Evolutionary conservation across 2,329 filamentous ascomycete genomes (phyloP).

Genomic region (Penicillium italicum): DNA sequence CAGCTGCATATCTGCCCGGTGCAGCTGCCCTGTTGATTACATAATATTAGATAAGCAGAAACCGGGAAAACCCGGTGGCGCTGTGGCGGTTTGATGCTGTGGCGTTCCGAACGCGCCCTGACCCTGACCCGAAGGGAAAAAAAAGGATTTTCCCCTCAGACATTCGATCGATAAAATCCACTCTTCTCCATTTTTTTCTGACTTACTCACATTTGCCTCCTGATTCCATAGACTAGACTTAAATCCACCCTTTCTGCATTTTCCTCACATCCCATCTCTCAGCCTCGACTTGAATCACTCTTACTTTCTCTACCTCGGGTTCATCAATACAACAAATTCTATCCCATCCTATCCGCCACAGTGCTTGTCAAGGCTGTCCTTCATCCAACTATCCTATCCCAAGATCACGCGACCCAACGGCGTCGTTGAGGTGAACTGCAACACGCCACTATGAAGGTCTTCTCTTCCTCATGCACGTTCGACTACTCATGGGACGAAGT

Average conservation of each 20-base stretch:
- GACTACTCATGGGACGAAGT: slow-evolving; percentile 99
- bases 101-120: slow-evolving; percentile 3
- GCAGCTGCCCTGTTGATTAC: neutral
- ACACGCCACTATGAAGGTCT: slow-evolving; percentile 76
- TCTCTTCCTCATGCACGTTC: slow-evolving; percentile 83
- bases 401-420: neutral
- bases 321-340: neutral
- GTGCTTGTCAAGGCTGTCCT: neutral
- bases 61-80: neutral
- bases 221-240: slow-evolving; percentile 1
- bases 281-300: neutral
- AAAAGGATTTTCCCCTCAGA: slow-evolving; percentile 4
- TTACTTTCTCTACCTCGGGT: neutral
- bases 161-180: slow-evolving; percentile 7
- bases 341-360: neutral
- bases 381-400: neutral
- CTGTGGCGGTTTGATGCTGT: neutral
- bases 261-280: neutral
- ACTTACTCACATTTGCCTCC: slow-evolving; percentile 8
- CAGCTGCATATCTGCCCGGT: neutral
- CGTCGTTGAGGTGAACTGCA: neutral
- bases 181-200: slow-evolving; percentile 8
- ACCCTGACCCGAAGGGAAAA: slow-evolving; percentile 5
- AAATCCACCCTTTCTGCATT: neutral
- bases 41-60: neutral